Conservation (phyloP, 2,329 filamentous ascomycete genomes). For the Fusarium compactum region DNA sequence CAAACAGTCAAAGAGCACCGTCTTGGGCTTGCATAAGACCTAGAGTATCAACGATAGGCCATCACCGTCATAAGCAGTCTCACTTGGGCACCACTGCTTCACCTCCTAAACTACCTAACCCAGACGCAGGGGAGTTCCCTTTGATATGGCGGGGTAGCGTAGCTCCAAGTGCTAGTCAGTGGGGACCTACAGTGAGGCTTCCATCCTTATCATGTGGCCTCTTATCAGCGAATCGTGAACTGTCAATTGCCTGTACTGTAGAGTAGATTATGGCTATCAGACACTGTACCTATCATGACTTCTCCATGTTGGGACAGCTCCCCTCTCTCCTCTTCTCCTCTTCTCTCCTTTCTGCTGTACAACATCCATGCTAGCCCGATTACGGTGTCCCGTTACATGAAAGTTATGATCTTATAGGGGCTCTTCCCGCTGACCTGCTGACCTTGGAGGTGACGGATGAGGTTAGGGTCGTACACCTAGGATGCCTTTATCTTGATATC, state of each 20-base stretch:
- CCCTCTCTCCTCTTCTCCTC: conserved; percentile 21
- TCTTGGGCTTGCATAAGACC: not conserved
- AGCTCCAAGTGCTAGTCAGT: conserved; percentile 36
- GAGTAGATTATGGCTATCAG: conserved; percentile 22
- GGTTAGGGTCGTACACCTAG: conserved; percentile 23
- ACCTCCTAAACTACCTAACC: conserved; percentile 3
- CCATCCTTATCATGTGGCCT: conserved; percentile 45
- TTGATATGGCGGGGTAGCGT: conserved; percentile 48
- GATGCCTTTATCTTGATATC: conserved; percentile 29
- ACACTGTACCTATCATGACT: conserved; percentile 39
- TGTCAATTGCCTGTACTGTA: conserved; percentile 20
- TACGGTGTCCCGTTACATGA: conserved; percentile 37
- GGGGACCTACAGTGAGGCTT: conserved; percentile 37
- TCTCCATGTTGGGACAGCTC: conserved; percentile 40
- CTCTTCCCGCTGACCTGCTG: conserved; percentile 29
- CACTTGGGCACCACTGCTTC: conserved; percentile 13
- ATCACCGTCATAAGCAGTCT: conserved; percentile 6
- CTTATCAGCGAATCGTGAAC: conserved; percentile 44
- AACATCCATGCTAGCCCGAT: conserved; percentile 25
- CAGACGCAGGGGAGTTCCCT: conserved; percentile 39
- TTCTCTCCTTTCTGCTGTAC: conserved; percentile 17
- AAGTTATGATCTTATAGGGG: conserved; percentile 41
- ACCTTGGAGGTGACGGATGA: conserved; percentile 33
- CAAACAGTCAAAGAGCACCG: not conserved
- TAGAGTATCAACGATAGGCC: not conserved